Conservation (phyloP, 208 protist species). For the Trypanosoma theileri region DNA sequence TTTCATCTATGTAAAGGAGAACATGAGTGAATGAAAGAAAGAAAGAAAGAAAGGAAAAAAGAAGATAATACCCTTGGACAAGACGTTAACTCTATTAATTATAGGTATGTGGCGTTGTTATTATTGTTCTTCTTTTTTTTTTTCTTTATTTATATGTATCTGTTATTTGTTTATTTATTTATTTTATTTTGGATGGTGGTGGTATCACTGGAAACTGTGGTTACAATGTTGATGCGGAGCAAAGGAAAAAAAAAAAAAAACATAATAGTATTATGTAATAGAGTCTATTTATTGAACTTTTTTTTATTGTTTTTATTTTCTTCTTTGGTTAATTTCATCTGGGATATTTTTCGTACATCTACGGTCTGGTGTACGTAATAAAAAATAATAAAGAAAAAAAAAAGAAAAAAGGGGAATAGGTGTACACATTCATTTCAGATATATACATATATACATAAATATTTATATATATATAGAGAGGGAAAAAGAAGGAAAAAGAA, state of each 20-base stretch:
- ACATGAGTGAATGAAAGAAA: background rate
- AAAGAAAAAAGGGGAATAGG: background rate
- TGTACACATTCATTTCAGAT: background rate
- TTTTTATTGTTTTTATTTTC: background rate
- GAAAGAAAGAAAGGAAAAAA: constrained; percentile 4
- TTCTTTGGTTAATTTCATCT: background rate
- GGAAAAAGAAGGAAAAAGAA: background rate
- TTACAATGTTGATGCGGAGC: background rate
- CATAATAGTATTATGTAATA: too few species aligned
- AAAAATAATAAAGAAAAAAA: background rate
- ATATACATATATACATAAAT: constrained; percentile 1
- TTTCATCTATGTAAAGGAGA: background rate
- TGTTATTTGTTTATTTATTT: too few species aligned
- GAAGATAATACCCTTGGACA: too few species aligned
- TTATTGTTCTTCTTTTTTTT: too few species aligned
- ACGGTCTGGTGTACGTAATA: background rate
- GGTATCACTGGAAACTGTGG: too few species aligned
- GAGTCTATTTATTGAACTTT: too few species aligned
- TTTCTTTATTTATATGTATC: too few species aligned
- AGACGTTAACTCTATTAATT: too few species aligned
- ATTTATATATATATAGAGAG: background rate
- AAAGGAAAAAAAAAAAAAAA: too few species aligned
- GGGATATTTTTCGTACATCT: background rate
- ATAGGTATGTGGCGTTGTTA: too few species aligned
- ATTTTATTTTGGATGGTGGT: too few species aligned